Evolutionary conservation across 2,329 filamentous ascomycete genomes (phyloP), one percentile per base, ranked within the genome.

Genomic region (Fusarium phyllophilum): DNA sequence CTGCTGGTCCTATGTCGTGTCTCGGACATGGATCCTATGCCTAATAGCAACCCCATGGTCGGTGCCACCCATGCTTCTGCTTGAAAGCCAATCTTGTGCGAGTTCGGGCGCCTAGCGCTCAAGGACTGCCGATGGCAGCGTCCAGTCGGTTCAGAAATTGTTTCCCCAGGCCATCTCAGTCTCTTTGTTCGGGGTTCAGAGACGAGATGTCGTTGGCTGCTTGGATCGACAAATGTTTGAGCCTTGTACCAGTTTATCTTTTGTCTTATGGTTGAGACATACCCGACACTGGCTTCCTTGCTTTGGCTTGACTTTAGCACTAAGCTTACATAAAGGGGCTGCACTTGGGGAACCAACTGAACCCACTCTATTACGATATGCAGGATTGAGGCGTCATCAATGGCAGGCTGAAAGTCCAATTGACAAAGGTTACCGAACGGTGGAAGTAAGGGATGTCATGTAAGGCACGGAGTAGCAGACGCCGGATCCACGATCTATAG

Each of bases 21-120:
- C 73, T 73, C 26, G 67, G 65, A 76, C 75, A 49, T 61, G 76
- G 76, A 68, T 77, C 38, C 67, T 72, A 71, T 46, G 59, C 58
- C 65, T 54, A 56, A 61, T 58, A 78, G 67, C 74, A 73, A 78
- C 76, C 73, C 70, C 62, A 44, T 78, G 73, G 76, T 75, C 73
- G 75, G 76, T 78, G 76, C 72, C 71, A 76, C 60, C 76, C 76
- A 77, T 78, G 76, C 63, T 66, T 63, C 42, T 48, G 42, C 33
- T 62, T 48, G 61, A 61, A 42, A 33, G 36, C 65, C 72, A 69
- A 66, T 65, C 63, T 61, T 58, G 60, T 60, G 41, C 52, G 33
- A 55, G 52, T 55, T 64, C 57, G 58, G 66, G 69, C 66, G 68
- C 49, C 60, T 74, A 77, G 65, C 67, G 75, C 62, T 67, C 61